Base-by-base conservation (phyloP, 2,329 filamentous ascomycete species). In the Neonectria hederae region DNA sequence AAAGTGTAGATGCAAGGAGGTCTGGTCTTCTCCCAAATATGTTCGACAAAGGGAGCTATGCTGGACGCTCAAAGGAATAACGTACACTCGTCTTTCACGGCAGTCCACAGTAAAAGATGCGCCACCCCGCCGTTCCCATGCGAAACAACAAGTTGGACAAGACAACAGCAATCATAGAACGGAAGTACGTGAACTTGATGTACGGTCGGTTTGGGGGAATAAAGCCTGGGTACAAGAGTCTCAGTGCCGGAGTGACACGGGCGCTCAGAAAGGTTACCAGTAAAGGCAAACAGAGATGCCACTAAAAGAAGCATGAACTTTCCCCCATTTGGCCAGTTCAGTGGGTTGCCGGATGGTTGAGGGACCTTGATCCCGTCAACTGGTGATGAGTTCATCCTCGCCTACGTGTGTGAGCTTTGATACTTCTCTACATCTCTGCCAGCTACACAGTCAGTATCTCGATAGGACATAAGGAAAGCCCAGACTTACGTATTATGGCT, bases 31-130 rank as follows among this genome's bases (percentile, higher is more conserved):
- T 70, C 1, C 79, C 79, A 26, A 75, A 65, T 24, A 75, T 72
- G 45, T 80, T 80, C 0, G 79, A 74, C 49, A 80, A 28, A 0
- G 79, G 79, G 1, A 52, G 74, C 70, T 13, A 80, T 73, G 9
- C 80, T 81, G 0, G 73, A 70, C 0, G 74, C 73, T 0, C 79
- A 79, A 0, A 80, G 59, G 1, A 79, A 67, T 0, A 81, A 62
- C 0, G 78, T 63, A n/a, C n/a, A n/a, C 77, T 74, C 6, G 77
- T 69, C 78, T 80, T 14, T 38, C 9, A 1, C 0, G 11, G 8
- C 17, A n/a, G 5, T 21, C 28, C 28, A 21, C 1, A 10, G 14
- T 43, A 55, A 21, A 40, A 8, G 0, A 21, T 22, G 24, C 3
- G 10, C 4, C 17, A 28, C 5, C 5, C 17, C 19, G 35, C n/a